Evolutionary conservation across 768 basidiomycete species (phyloP).

Genomic region (Roridomyces roridus): DNA sequence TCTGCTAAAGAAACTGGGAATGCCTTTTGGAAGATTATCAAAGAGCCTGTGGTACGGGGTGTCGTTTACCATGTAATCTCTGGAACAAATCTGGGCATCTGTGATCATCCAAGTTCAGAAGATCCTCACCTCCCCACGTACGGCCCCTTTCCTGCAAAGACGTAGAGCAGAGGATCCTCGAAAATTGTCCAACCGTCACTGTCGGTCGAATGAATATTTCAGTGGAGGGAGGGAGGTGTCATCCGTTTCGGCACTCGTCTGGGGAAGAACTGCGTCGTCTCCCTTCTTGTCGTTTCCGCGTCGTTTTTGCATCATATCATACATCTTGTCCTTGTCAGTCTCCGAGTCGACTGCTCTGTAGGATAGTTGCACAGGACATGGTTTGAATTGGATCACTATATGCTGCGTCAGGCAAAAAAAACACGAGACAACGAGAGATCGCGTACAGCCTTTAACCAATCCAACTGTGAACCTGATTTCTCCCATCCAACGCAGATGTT

Average conservation of each 20-base stretch:
- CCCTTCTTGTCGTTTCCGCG: slow-evolving; percentile 30
- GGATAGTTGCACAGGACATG: slow-evolving; percentile 74
- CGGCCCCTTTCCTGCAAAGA: slow-evolving; percentile 82
- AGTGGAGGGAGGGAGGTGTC: slow-evolving; percentile 49
- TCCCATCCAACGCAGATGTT: slow-evolving; percentile 87
- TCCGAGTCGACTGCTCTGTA: slow-evolving; percentile 69
- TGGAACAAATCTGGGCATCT: slow-evolving; percentile 28
- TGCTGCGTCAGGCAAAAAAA: not conserved
- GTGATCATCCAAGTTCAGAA: not conserved
- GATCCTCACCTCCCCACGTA: slow-evolving; percentile 65
- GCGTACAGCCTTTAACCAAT: slow-evolving; percentile 70
- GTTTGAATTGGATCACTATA: slow-evolving; percentile 67
- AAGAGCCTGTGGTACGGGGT: no score
- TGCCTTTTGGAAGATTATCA: slow-evolving; percentile 40
- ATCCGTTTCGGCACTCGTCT: slow-evolving; percentile 21
- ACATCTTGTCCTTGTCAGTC: slow-evolving; percentile 71
- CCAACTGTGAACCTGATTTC: slow-evolving; percentile 80
- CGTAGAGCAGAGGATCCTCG: slow-evolving; percentile 69
- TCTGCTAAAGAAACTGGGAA: slow-evolving; percentile 84
- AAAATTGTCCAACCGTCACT: slow-evolving; percentile 74
- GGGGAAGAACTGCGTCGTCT: slow-evolving; percentile 6
- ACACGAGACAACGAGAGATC: not conserved
- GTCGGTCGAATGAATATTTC: slow-evolving; percentile 46
- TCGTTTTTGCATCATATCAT: slow-evolving; percentile 50
- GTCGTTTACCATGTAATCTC: slow-evolving; percentile 58